Evolutionary conservation across 177 flowering plant species (phyloP).

Genomic region (Vitis hybrid): DNA sequence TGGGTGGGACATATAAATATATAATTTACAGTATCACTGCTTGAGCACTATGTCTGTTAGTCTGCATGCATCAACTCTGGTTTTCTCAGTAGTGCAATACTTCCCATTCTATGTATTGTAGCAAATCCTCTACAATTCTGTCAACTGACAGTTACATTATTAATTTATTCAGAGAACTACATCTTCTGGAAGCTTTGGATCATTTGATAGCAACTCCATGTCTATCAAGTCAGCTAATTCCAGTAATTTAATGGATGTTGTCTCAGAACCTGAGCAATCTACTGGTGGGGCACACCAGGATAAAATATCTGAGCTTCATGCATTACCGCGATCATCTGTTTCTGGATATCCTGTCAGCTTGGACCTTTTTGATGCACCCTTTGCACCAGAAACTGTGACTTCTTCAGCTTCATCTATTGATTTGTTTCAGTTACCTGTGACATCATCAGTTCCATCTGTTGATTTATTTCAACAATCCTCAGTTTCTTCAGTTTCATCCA

Average conservation of each 20-base stretch:
- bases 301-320: constrained; percentile 21
- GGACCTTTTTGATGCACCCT: constrained; percentile 39
- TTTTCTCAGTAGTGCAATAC: not conserved
- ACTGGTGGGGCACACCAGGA: constrained; percentile 27
- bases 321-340: constrained; percentile 28
- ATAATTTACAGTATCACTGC: not conserved
- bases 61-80: not conserved
- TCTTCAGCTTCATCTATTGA: constrained; percentile 30
- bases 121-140: not conserved
- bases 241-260: constrained; percentile 31
- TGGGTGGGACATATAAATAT: not conserved
- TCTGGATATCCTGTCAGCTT: constrained; percentile 30
- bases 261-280: constrained; percentile 43
- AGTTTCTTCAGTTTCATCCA: constrained; percentile 24
- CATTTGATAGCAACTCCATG: constrained; percentile 60
- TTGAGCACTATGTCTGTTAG: not conserved
- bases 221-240: constrained; percentile 53
- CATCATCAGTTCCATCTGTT: constrained; percentile 26
- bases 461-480: constrained; percentile 36
- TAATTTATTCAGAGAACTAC: constrained; percentile 57
- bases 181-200: constrained; percentile 64
- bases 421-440: constrained; percentile 37
- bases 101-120: not conserved
- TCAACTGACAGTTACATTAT: not conserved
- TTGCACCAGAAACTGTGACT: constrained; percentile 23